A percentile compares a stretch with the other conserved stretches of the same genome.
These are phyloP conservation scores for Candida nemodendra DNA, from an alignment of 805 yeast genomes.

Conservation along the genomic window DNA sequence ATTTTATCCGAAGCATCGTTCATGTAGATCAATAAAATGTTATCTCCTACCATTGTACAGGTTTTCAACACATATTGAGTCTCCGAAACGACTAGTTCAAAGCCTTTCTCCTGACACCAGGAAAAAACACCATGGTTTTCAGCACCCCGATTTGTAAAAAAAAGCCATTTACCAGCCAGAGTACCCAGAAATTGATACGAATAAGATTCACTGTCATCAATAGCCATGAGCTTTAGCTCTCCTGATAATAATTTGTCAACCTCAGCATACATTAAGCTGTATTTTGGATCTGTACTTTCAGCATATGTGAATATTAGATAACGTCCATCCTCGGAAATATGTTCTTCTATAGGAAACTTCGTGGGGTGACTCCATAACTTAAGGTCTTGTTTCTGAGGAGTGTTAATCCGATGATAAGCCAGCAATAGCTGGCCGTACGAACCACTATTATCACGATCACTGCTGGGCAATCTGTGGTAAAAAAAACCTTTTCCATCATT, in stretches of 20 bases:
- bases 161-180: slow-evolving; percentile 4
- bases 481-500: slow-evolving; percentile 7
- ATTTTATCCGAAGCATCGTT: slow-evolving; percentile 6
- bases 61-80: slow-evolving; percentile 2
- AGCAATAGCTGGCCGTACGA: slow-evolving; percentile 5
- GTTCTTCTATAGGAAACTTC: slow-evolving; percentile 8
- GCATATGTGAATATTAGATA: slow-evolving; percentile 2
- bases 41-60: slow-evolving; percentile 1
- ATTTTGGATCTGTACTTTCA: slow-evolving; percentile 5
- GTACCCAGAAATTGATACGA: slow-evolving; percentile 4
- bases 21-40: slow-evolving; percentile 8
- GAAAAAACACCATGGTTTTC: slow-evolving; percentile 4
- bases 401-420: slow-evolving; percentile 3
- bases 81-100: slow-evolving; percentile 4
- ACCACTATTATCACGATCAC: not conserved
- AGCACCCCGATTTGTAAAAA: slow-evolving; percentile 3
- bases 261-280: slow-evolving; percentile 4
- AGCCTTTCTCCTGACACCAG: slow-evolving; percentile 2
- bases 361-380: slow-evolving; percentile 1
- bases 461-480: slow-evolving; percentile 6
- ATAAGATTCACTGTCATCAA: slow-evolving; percentile 4
- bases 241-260: not conserved
- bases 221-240: not conserved
- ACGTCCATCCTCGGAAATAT: slow-evolving; percentile 6
- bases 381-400: slow-evolving; percentile 2